Base-by-base conservation (phyloP, 257 asterid genomes). In the Fraxinus excelsior region DNA sequence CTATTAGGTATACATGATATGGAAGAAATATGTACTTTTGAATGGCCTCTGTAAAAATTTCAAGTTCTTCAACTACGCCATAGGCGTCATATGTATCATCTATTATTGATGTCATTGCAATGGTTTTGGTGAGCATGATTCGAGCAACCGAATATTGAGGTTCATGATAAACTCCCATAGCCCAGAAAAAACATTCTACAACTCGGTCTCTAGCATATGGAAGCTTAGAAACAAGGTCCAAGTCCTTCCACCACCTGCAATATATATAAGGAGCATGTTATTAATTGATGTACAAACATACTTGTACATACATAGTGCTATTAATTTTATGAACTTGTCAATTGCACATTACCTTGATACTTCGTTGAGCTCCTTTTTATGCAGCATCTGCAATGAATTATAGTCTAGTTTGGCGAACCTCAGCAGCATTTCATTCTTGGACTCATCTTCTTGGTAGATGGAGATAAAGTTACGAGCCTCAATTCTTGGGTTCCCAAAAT, bases 401-500 rank as follows among this genome's bases (percentile, higher is more conserved):
- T 58, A 58, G 28, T 58, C 66, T 2, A 58, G 3, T 58, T 58
- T 58, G 66, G 66, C 66, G 21, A 58, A n/a, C 29, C 66, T 58
- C 66, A 58, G 13, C 29, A 58, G 29, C 66, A 58, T 21, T 8
- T 58, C 66, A 21, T 58, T 58, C 66, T 21, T 58, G 66, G 29
- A 58, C 13, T 58, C 66, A 58, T 58, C 66, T 58, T 58, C 66
- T 58, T 58, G 29, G 66, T 58, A 58, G 66, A 58, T 58, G 13
- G 66, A 58, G 28, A 58, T 58, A 2, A 58, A 58, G 13, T 58
- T 58, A 21, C 4, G 66, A 2, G 66, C 66, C 13, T 58, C 66
- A 58, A 58, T 58, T 58, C 66, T 58, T 19, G 66, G 66, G 66
- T 58, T 58, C 66, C 66, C 66, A 21, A 19, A 58, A 58, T 58